Evolutionary conservation across 2,329 filamentous ascomycete species (phyloP), one percentile per base, ranked within the genome.

Genomic region (Fusarium azukiicola): DNA sequence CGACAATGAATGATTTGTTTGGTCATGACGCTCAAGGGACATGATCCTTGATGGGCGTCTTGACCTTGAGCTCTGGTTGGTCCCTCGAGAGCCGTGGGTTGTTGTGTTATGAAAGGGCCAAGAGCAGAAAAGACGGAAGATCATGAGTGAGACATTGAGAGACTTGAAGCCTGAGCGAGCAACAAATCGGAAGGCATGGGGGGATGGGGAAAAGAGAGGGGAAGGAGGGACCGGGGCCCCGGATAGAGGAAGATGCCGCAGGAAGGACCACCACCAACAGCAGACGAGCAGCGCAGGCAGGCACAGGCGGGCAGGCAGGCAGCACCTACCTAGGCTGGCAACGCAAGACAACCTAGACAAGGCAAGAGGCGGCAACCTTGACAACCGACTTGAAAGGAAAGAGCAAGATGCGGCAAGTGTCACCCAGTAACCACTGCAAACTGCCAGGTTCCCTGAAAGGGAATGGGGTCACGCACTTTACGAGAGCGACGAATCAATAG

Each of bases 141-240:
- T 42, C 69, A 71, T 69, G 54, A 73, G 67, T 56, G 67, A 76
- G 63, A 54, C 36, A 69, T 56, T 56, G 52, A 63, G 42, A 75
- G 73, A 64, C 66, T 71, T 64, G 50, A 68, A 71, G 61, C 63
- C 49, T 49, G 27, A 46, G 44, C 38, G 36, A 44, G 47, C 56
- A 70, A 67, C 73, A 79, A 77, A 74, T 76, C 74, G 67, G 76
- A 79, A 79, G 74, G 64, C 64, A 27, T 56, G 40, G 69, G 61
- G 21, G 27, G 36, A 44, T 38, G 44, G 44, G 32, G 54, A 46
- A 70, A 32, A 27, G 46, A 32, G 56, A 36, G 68, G 54, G 54
- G 56, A 67, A 56, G 44, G 21, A 49, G 42, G 44, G 64, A 64
- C 23, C 56, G 66, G 74, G 74, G 67, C 76, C 73, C 64, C 67